Conservation (phyloP, 768 basidiomycete genomes). For the Termitomyces sp. region DNA sequence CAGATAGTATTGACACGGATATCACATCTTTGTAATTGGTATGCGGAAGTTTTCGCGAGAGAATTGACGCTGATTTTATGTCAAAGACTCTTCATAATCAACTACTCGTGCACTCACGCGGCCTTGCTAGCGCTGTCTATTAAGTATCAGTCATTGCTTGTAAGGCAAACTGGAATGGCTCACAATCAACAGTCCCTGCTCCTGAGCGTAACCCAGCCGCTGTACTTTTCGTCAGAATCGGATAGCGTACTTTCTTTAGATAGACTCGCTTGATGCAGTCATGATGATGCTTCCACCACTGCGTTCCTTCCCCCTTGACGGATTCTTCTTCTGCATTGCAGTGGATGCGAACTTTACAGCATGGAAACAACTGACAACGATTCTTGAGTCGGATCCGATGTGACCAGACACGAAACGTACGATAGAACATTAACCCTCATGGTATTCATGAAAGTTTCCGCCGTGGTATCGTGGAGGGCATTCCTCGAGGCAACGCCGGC, state of each 20-base stretch:
- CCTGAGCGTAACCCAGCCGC: slow-evolving; percentile 83
- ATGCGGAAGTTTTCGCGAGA: slow-evolving; percentile 76
- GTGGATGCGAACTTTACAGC: slow-evolving; percentile 82
- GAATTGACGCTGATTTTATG: slow-evolving; percentile 63
- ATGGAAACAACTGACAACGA: slow-evolving; percentile 64
- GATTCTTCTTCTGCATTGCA: slow-evolving; percentile 70
- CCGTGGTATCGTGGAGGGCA: slow-evolving; percentile 45
- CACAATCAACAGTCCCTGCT: slow-evolving; percentile 78
- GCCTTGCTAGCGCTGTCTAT: slow-evolving; percentile 91
- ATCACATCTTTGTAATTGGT: slow-evolving; percentile 75
- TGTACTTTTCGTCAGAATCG: slow-evolving; percentile 20
- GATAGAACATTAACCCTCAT: slow-evolving; percentile 72
- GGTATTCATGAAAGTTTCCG: slow-evolving; percentile 64
- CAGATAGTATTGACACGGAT: slow-evolving; percentile 88
- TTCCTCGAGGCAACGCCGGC: slow-evolving; percentile 54
- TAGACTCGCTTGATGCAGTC: slow-evolving; percentile 68
- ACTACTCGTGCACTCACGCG: slow-evolving; percentile 50
- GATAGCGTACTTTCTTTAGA: background rate
- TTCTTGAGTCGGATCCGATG: background rate
- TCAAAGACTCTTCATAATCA: background rate
- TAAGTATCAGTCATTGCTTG: background rate
- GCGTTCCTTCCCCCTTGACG: slow-evolving; percentile 59
- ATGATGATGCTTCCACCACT: slow-evolving; percentile 81
- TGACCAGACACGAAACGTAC: slow-evolving; percentile 22
- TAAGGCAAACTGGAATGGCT: slow-evolving; percentile 19